Percentiles rank a stretch among this genome's conserved stretches.
Conservation (phyloP, 2,329 filamentous ascomycete species). For the Phoma herbarum region DNA sequence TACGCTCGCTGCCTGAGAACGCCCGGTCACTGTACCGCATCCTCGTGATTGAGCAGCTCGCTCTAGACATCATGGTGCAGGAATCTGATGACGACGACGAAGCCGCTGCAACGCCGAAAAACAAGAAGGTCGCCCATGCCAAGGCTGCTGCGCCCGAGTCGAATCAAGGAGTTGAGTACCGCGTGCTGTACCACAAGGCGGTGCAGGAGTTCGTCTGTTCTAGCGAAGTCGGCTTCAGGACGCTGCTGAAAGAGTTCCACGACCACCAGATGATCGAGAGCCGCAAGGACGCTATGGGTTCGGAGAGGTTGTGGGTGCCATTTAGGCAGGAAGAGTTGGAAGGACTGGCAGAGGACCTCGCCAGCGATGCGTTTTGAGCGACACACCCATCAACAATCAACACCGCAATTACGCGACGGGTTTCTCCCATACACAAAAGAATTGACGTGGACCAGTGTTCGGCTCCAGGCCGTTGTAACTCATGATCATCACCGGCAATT, state of each 20-base stretch:
- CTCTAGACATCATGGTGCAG: conserved; percentile 65
- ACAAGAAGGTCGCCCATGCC: conserved; percentile 38
- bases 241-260: conserved; percentile 94
- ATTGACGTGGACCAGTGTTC: not conserved
- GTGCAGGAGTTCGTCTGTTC: conserved; percentile 97
- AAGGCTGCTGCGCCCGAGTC: conserved; percentile 45
- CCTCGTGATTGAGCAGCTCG: conserved; percentile 83
- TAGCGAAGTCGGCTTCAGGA: conserved; percentile 94
- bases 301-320: conserved; percentile 84
- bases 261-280: conserved; percentile 98
- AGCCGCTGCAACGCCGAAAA: conserved; percentile 27
- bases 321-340: conserved; percentile 90
- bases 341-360: conserved; percentile 81
- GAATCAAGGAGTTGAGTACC: conserved; percentile 79
- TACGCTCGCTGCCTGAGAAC: conserved; percentile 90
- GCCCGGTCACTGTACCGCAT: conserved; percentile 87
- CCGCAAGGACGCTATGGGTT: conserved; percentile 83
- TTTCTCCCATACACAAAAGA: not conserved
- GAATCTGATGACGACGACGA: conserved; percentile 40
- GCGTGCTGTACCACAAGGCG: conserved; percentile 91
- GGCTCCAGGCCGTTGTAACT: not conserved
- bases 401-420: not conserved
- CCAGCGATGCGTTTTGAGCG: conserved; percentile 38
- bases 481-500: not conserved
- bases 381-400: conserved; percentile 12